Percentiles rank a stretch among this genome's conserved stretches.
These are phyloP conservation scores for Penicillium roqueforti DNA, from an alignment of 495 filamentous ascomycete genomes.

Conservation along the genomic window DNA sequence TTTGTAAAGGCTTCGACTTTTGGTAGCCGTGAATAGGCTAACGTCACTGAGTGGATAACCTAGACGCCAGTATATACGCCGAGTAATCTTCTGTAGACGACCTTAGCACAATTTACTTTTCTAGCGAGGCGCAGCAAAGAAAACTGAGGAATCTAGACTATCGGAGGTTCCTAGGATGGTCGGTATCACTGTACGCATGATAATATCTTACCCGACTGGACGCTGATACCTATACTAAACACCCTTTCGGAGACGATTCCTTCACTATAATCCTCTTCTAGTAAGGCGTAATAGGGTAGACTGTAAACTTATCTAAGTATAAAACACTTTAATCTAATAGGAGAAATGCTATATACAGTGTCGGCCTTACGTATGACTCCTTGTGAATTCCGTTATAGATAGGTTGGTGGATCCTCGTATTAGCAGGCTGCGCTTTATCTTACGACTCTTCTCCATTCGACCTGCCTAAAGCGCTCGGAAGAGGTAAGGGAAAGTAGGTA, in stretches of 20 bases:
- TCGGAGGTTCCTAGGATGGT: neutral
- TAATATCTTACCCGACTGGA: neutral
- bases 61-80: neutral
- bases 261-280: neutral
- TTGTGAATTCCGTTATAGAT: neutral
- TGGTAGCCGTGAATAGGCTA: slow-evolving; percentile 1
- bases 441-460: neutral
- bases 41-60: neutral
- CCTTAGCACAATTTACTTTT: neutral
- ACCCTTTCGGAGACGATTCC: neutral
- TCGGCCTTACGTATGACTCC: neutral
- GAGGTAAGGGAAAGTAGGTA: neutral
- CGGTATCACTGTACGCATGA: neutral
- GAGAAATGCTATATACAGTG: neutral
- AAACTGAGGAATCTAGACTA: slow-evolving; percentile 1
- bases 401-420: neutral
- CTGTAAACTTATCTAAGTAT: neutral
- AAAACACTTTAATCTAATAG: neutral
- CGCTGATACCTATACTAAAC: neutral
- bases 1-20: neutral
- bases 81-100: neutral
- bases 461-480: neutral
- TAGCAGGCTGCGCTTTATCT: neutral
- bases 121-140: slow-evolving; percentile 4
- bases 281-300: neutral